phyloP scores from a whole-genome alignment of 1,284 basidiomycete species.

The Pseudozyma flocculosa region DNA sequence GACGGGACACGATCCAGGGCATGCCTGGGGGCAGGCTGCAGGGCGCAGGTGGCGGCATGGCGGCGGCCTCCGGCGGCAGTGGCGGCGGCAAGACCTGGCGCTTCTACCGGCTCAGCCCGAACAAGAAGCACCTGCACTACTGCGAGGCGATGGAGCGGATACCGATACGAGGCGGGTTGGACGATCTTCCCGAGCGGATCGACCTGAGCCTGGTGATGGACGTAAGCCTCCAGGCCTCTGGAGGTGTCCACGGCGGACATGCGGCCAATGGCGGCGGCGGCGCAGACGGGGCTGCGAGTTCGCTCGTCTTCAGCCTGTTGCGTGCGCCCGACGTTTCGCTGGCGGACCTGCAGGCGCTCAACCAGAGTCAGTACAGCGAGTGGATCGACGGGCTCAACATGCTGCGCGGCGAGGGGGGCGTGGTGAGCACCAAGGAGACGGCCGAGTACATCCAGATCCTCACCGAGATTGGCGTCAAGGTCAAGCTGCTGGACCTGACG shows the following conservation, averaged over 20 bases:
- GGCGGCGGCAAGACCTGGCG: conserved; percentile 42
- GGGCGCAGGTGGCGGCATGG: background rate
- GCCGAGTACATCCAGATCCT: conserved; percentile 60
- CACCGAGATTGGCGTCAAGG: conserved; percentile 90
- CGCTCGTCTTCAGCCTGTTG: conserved; percentile 34
- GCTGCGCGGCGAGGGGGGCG: conserved; percentile 54
- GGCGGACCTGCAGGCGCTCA: conserved; percentile 82
- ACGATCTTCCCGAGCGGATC: conserved; percentile 75
- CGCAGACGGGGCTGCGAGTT: no score
- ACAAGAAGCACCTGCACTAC: conserved; percentile 76
- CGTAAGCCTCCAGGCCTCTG: conserved; percentile 11
- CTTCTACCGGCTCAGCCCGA: conserved; percentile 60
- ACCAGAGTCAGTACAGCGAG: conserved; percentile 82
- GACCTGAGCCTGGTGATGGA: conserved; percentile 56
- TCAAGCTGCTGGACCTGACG: conserved; percentile 71
- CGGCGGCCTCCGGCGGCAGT: background rate
- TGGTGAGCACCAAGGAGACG: conserved; percentile 49
- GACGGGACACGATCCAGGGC: background rate
- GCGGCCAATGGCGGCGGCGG: no score
- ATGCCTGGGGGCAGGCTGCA: no score
- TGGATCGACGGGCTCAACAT: conserved; percentile 95
- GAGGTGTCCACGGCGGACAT: conserved; percentile 6
- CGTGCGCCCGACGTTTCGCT: conserved; percentile 61
- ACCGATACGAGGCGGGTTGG: conserved; percentile 73
- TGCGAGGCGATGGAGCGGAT: conserved; percentile 76